phyloP scores from a whole-genome alignment of 768 basidiomycete species.

The Boletus rex-veris region DNA sequence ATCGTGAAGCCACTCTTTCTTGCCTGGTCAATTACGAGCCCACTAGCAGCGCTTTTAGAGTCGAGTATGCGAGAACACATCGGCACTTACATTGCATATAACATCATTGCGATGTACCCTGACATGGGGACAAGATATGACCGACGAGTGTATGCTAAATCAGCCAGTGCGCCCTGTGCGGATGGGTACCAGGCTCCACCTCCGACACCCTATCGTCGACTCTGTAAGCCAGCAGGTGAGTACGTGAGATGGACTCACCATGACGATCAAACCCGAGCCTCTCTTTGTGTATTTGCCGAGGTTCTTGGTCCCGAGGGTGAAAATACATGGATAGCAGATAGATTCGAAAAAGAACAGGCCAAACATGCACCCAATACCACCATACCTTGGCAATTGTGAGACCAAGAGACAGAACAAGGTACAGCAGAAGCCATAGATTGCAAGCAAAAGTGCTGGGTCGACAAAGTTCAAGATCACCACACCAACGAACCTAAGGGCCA shows the following conservation, averaged over 20 bases:
- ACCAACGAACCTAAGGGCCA: conserved; percentile 49
- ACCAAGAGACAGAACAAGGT: conserved; percentile 49
- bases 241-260: conserved; percentile 35
- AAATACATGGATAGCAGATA: conserved; percentile 70
- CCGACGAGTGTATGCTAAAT: conserved; percentile 43
- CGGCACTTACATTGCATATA: conserved; percentile 51
- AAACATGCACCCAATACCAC: conserved; percentile 60
- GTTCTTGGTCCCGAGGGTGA: conserved; percentile 64
- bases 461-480: conserved; percentile 58
- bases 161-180: conserved; percentile 55
- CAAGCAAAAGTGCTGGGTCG: conserved; percentile 62
- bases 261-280: conserved; percentile 62
- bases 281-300: conserved; percentile 57
- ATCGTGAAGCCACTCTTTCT: conserved; percentile 48
- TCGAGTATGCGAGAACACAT: not conserved
- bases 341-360: conserved; percentile 72
- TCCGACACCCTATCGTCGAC: conserved; percentile 45
- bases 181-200: conserved; percentile 70
- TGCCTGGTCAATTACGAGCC: conserved; percentile 51
- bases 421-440: conserved; percentile 50
- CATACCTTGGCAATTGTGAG: conserved; percentile 47
- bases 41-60: conserved; percentile 32
- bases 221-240: not conserved
- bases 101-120: conserved; percentile 55
- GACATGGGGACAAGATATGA: conserved; percentile 61